These are phyloP conservation scores for Bruguiera gymnorhiza DNA, from an alignment of 345 rosid genomes.

Conservation along the genomic window DNA sequence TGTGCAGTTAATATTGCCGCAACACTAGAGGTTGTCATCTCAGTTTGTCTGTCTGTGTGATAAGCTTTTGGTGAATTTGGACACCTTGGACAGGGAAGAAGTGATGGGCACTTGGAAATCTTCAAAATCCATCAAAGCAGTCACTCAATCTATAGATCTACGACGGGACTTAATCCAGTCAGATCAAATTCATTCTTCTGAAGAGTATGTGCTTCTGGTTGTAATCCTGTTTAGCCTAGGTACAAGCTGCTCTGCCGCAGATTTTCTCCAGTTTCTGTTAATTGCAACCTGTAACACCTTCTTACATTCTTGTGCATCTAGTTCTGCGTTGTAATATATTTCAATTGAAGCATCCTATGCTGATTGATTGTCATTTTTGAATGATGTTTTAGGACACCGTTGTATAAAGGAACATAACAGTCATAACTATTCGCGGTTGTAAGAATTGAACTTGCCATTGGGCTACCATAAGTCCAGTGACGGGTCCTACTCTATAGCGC, in stretches of 20 bases:
- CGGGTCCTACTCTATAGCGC: too few species aligned
- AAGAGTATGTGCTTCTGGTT: conserved; percentile 9
- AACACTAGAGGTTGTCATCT: neutral
- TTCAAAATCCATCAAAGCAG: too few species aligned
- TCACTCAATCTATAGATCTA: too few species aligned
- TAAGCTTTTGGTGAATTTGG: conserved; percentile 3
- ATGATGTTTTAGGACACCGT: conserved; percentile 1
- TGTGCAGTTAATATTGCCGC: neutral
- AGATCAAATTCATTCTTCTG: neutral
- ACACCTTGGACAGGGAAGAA: conserved; percentile 31
- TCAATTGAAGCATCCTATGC: neutral
- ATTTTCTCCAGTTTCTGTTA: conserved; percentile 1
- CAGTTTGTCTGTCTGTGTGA: neutral
- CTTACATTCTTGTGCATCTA: conserved; percentile 2
- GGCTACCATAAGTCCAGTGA: too few species aligned
- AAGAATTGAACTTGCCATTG: too few species aligned
- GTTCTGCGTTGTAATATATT: too few species aligned
- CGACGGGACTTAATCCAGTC: neutral
- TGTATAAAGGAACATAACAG: neutral
- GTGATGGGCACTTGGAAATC: neutral
- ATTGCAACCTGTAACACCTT: neutral
- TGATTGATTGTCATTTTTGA: conserved; percentile 1
- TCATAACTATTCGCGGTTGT: too few species aligned
- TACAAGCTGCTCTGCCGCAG: conserved; percentile 5
- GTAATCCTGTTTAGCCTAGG: conserved; percentile 14